Evolutionary conservation across 441 rosid genomes (phyloP), one percentile per base, ranked within the genome.

Genomic region (Pelargonium citronellum): DNA sequence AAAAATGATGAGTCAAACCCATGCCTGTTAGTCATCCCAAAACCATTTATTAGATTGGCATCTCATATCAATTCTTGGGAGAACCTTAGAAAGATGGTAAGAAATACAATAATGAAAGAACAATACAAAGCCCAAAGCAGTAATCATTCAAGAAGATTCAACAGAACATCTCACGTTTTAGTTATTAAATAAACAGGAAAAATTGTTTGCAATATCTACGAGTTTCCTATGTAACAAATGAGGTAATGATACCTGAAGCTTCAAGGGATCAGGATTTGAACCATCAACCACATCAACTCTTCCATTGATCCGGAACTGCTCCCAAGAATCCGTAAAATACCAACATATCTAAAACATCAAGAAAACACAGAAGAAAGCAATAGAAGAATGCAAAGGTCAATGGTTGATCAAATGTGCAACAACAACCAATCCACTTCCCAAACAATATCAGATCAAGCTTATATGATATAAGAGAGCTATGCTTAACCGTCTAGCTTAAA

Each of bases 271-370:
- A 64, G 86, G 75, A 80, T 82, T 85, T 1, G 80, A 85, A 7
- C 81, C 88, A 70, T 90, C 94, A 67, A 94, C 82, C 64, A 94
- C 77, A 71, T 87, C 95, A 64, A 89, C 74, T 72, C 69, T 84
- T 79, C 97, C 96, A 71, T 66, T 87, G 77, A 91, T 94, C 63
- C 95, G 86, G 72, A 91, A 91, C 72, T 90, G 97, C 85, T 91
- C 97, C 92, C 94, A 90, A 4, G 97, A 83, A 68, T 85, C 89
- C 2, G 95, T 79, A 39, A 94, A 89, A 77, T 89, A 91, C 94
- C 95, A 94, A 74, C 97, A 89, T 69, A 91, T 84, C 95, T 93
- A 70, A 8, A 43, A 37, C 51, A 41, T 39, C 49, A 70, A 19
- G 0, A 46, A 17, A 72, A 13, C 15, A 16, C n/a, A 19, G 13